phyloP scores from a whole-genome alignment of 805 yeast species.

The Kluyveromyces siamensis region DNA sequence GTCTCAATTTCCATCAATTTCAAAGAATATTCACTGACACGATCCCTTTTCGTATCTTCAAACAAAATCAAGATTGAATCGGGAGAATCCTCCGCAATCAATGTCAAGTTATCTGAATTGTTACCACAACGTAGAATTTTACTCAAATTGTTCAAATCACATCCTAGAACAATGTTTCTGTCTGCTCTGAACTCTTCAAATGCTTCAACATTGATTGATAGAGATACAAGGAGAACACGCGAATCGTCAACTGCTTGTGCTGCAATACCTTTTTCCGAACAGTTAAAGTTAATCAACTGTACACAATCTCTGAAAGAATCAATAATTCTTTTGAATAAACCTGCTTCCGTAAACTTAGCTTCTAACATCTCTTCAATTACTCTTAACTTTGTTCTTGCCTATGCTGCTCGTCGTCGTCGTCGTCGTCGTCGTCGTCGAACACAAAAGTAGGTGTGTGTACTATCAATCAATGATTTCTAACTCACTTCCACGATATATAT shows the following conservation, averaged over 20 bases:
- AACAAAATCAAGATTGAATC: constrained; percentile 72
- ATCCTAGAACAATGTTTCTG: constrained; percentile 82
- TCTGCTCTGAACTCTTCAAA: constrained; percentile 93
- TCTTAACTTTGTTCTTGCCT: no score
- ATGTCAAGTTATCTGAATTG: constrained; percentile 77
- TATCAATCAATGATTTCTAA: no score
- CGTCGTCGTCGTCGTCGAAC: no score
- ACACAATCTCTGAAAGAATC: constrained; percentile 94
- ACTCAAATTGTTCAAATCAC: constrained; percentile 78
- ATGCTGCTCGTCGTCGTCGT: no score
- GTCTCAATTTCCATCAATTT: constrained; percentile 95
- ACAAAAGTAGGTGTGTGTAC: no score
- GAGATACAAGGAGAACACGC: constrained; percentile 83
- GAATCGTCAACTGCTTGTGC: constrained; percentile 98
- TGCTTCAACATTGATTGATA: constrained; percentile 80
- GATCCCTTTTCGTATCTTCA: constrained; percentile 85
- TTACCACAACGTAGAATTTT: constrained; percentile 89
- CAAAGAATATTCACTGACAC: constrained; percentile 84
- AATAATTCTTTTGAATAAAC: constrained; percentile 80
- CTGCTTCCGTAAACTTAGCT: constrained; percentile 92
- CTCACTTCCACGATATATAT: background rate
- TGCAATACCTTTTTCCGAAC: constrained; percentile 89
- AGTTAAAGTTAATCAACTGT: constrained; percentile 90
- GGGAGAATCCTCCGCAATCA: constrained; percentile 84
- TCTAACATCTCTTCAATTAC: constrained; percentile 60